Evolutionary conservation across 2,329 filamentous ascomycete species (phyloP).

Genomic region (Eutypella sp.): DNA sequence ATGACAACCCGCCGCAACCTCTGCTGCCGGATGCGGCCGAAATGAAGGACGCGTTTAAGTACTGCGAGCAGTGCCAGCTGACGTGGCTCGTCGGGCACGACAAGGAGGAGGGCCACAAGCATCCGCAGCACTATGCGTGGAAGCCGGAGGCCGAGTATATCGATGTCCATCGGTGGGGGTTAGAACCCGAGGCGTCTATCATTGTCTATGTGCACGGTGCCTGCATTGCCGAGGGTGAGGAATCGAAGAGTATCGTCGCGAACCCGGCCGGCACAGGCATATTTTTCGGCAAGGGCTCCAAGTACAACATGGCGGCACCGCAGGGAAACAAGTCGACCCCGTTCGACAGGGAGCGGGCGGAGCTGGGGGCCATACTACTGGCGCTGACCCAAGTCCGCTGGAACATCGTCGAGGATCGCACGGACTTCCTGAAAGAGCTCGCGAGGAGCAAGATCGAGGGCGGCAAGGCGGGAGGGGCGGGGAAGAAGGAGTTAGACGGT

Average conservation of each 20-base stretch:
- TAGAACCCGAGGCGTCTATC: background rate
- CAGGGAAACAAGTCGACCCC: background rate
- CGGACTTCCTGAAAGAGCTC: background rate
- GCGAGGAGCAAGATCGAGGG: background rate
- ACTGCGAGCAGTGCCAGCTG: conserved; percentile 8
- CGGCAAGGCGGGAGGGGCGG: background rate
- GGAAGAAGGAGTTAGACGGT: background rate
- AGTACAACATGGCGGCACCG: conserved; percentile 1
- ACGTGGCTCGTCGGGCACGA: conserved; percentile 9
- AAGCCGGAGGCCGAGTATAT: background rate
- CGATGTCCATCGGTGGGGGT: background rate
- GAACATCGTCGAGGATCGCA: background rate
- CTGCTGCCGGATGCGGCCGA: conserved; percentile 2
- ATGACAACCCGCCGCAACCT: conserved; percentile 7
- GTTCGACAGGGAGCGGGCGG: background rate
- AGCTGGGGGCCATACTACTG: background rate
- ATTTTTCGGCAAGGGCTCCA: conserved; percentile 1
- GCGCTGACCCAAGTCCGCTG: background rate
- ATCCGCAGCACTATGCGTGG: conserved; percentile 4
- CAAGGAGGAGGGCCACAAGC: conserved; percentile 1
- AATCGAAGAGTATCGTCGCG: background rate
- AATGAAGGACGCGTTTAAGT: conserved; percentile 8
- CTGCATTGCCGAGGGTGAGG: background rate
- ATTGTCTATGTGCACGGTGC: background rate
- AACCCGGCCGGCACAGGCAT: background rate